Conservation (phyloP, 2,329 filamentous ascomycete genomes). For the Ophiostoma australiae region DNA sequence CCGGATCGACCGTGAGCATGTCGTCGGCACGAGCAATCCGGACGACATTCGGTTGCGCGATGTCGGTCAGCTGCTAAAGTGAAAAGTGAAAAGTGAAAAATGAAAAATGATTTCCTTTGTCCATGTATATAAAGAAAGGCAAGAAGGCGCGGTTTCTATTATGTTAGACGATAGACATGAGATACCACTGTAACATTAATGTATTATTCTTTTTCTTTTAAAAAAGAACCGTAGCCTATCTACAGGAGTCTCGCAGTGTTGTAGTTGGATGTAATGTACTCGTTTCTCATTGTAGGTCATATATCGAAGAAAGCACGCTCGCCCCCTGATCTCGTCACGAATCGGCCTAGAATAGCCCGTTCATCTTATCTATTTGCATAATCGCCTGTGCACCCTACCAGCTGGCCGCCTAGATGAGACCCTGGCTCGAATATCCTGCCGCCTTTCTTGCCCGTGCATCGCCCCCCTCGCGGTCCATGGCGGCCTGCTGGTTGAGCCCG, state of each 20-base stretch:
- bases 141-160: neutral
- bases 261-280: neutral
- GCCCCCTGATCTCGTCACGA: neutral
- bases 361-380: neutral
- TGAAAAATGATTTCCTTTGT: neutral
- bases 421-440: neutral
- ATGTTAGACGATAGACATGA: neutral
- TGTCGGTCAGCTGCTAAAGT: conserved; percentile 36
- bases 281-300: neutral
- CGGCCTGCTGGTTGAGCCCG: neutral
- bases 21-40: conserved; percentile 30
- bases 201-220: neutral
- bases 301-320: neutral
- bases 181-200: conserved; percentile 2
- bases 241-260: neutral
- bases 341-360: neutral
- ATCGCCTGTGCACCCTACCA: neutral
- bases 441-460: neutral
- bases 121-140: neutral
- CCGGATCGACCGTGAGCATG: conserved; percentile 34
- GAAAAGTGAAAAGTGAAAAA: neutral
- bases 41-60: conserved; percentile 39
- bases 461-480: neutral
- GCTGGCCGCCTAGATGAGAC: neutral
- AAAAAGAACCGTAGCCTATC: neutral